Percentiles rank a stretch among this genome's conserved stretches.
phyloP scores from a whole-genome alignment of 495 filamentous ascomycete genomes.

The Arthonia radiata region DNA sequence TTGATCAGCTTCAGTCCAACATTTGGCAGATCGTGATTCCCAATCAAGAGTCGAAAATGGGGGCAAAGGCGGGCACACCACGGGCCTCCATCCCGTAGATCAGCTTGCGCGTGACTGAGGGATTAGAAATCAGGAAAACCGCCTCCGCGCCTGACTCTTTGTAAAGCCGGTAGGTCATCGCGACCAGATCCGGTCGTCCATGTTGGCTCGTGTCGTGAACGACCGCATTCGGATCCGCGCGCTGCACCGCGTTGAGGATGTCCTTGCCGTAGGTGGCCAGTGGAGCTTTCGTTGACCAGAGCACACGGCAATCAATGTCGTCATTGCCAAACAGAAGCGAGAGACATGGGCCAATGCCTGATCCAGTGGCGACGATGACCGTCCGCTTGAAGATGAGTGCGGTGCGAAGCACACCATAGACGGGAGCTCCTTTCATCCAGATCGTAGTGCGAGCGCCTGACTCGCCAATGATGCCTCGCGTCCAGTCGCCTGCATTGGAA shows the following conservation, averaged over 20 bases:
- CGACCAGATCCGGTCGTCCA: constrained; percentile 28
- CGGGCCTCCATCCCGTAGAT: constrained; percentile 49
- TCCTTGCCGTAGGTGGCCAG: constrained; percentile 26
- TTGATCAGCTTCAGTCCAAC: too few species aligned
- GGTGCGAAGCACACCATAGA: constrained; percentile 47
- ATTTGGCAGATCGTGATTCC: too few species aligned
- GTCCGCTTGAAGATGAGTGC: constrained; percentile 42
- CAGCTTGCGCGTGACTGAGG: constrained; percentile 40
- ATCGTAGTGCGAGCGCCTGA: constrained; percentile 31
- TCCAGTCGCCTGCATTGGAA: constrained; percentile 75
- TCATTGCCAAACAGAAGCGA: constrained; percentile 16
- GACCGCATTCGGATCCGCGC: constrained; percentile 26
- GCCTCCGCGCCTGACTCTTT: constrained; percentile 39
- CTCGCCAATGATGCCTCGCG: constrained; percentile 32
- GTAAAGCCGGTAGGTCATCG: constrained; percentile 29
- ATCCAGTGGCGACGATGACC: constrained; percentile 60
- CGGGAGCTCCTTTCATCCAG: constrained; percentile 28
- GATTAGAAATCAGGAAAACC: constrained; percentile 55
- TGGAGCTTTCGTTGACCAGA: constrained; percentile 33
- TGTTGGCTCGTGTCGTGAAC: constrained; percentile 26
- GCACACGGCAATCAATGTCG: constrained; percentile 23
- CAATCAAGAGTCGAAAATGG: constrained; percentile 66
- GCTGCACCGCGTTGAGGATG: constrained; percentile 23
- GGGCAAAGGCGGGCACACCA: constrained; percentile 47
- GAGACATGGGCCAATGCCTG: constrained; percentile 51